Evolutionary conservation across 768 basidiomycete genomes (phyloP).

Genomic region (Pleurotus platypus): DNA sequence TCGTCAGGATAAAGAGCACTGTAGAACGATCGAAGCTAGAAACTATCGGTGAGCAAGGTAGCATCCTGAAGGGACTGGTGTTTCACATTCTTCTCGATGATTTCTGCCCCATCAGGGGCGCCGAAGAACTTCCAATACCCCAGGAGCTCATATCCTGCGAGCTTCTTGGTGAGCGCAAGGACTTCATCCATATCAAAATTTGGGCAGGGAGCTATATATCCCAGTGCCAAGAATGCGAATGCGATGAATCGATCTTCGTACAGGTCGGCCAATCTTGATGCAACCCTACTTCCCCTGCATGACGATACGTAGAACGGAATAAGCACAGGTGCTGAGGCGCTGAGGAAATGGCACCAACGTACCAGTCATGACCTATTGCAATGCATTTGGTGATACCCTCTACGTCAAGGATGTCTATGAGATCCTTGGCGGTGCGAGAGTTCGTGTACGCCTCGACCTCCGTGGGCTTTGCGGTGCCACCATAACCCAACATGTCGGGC

Average conservation of each 20-base stretch:
- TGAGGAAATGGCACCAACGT: background rate
- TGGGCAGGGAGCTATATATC: slow-evolving; percentile 27
- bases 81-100: slow-evolving; percentile 35
- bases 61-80: background rate
- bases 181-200: slow-evolving; percentile 15
- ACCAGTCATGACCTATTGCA: slow-evolving; percentile 45
- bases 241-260: slow-evolving; percentile 37
- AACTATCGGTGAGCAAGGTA: background rate
- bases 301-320: background rate
- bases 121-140: slow-evolving; percentile 37
- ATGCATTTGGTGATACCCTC: slow-evolving; percentile 29
- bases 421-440: slow-evolving; percentile 32
- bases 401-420: slow-evolving; percentile 37
- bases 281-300: slow-evolving; percentile 32
- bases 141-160: slow-evolving; percentile 24
- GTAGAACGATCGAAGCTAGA: slow-evolving; percentile 36
- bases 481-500: slow-evolving; percentile 52
- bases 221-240: slow-evolving; percentile 33
- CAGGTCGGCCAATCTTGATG: slow-evolving; percentile 33
- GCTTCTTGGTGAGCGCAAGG: slow-evolving; percentile 14
- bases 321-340: too few relatives aligned
- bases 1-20: slow-evolving; percentile 27
- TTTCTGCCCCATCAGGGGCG: slow-evolving; percentile 23
- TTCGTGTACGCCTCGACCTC: slow-evolving; percentile 29
- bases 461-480: slow-evolving; percentile 42